These are phyloP conservation scores for Picea engelmannii DNA, from an alignment of 83 land plant genomes.

Conservation along the genomic window DNA sequence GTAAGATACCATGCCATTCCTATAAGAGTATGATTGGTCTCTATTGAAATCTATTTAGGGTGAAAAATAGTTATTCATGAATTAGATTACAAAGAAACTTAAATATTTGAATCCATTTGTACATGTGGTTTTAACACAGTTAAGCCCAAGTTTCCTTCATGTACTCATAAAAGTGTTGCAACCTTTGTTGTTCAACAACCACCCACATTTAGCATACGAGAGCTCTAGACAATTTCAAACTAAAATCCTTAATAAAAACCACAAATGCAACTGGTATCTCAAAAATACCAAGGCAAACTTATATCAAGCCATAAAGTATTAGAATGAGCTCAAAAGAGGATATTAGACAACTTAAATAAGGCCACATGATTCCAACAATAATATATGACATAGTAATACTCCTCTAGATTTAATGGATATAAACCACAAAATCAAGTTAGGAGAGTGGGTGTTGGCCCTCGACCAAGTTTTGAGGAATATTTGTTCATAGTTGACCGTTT, in stretches of 20 bases:
- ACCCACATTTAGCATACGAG: not conserved
- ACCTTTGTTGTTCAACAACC: not conserved
- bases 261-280: not conserved
- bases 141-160: not conserved
- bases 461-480: too few species aligned
- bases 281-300: constrained; percentile 1
- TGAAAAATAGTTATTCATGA: too few species aligned
- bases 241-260: not conserved
- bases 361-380: not conserved
- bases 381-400: constrained; percentile 3
- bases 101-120: too few species aligned
- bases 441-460: not conserved
- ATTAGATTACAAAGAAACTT: too few species aligned
- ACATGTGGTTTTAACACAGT: not conserved
- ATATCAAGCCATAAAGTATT: not conserved
- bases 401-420: not conserved
- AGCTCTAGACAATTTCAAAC: not conserved
- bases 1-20: too few species aligned
- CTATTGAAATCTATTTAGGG: too few species aligned
- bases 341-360: not conserved
- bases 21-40: too few species aligned
- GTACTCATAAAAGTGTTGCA: not conserved
- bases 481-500: too few species aligned
- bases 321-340: not conserved
- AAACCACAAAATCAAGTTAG: not conserved